These are phyloP conservation scores for Marasmius oreades DNA, from an alignment of 1,284 basidiomycete genomes.

Conservation along the genomic window DNA sequence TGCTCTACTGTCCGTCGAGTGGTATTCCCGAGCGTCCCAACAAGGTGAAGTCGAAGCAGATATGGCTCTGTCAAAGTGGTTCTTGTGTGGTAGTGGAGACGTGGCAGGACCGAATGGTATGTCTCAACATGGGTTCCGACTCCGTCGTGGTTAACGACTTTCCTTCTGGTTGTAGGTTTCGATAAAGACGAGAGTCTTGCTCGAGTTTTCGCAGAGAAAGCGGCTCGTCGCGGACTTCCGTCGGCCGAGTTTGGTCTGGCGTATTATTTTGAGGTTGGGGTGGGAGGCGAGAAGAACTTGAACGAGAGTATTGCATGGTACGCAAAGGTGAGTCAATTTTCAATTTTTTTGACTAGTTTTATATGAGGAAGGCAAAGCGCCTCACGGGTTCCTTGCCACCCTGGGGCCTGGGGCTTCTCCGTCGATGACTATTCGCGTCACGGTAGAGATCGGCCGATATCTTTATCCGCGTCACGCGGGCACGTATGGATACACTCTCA, in stretches of 20 bases:
- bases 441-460: too few relatives aligned
- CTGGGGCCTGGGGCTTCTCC: too few relatives aligned
- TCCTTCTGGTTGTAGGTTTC: slow-evolving; percentile 42
- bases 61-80: slow-evolving; percentile 96
- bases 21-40: slow-evolving; percentile 84
- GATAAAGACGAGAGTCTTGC: slow-evolving; percentile 90
- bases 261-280: slow-evolving; percentile 85
- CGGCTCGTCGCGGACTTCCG: slow-evolving; percentile 75
- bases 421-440: too few relatives aligned
- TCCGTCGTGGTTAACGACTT: slow-evolving; percentile 47
- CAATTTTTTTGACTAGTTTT: not conserved
- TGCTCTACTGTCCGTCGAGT: slow-evolving; percentile 77
- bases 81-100: slow-evolving; percentile 72
- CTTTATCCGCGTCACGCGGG: too few relatives aligned
- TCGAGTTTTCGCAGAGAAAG: slow-evolving; percentile 89
- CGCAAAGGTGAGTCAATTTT: slow-evolving; percentile 38
- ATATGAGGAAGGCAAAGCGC: not conserved
- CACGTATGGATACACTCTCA: too few relatives aligned
- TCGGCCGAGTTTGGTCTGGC: slow-evolving; percentile 94
- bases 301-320: slow-evolving; percentile 72
- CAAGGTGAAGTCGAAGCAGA: slow-evolving; percentile 89
- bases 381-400: too few relatives aligned
- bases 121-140: not conserved
- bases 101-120: slow-evolving; percentile 44
- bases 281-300: slow-evolving; percentile 67